phyloP scores from a whole-genome alignment of 225 moss, liverwort and hornwort species.

The Polytrichum formosum region DNA sequence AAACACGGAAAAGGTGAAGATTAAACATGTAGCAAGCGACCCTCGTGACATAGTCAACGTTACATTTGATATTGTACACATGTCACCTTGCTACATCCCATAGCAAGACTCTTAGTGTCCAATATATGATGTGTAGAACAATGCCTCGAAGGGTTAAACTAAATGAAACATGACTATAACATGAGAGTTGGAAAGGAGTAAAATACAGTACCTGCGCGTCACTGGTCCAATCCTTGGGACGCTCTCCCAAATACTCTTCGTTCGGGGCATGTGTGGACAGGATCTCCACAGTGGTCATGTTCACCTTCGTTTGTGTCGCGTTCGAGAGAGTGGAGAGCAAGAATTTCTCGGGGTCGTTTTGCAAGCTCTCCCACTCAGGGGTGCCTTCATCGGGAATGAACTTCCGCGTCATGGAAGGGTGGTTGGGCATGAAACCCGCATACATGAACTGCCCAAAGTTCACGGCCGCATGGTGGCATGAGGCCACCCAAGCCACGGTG shows the following conservation, averaged over 20 bases:
- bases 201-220: constrained; percentile 20
- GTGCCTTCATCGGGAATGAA: constrained; percentile 52
- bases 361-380: constrained; percentile 40
- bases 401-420: constrained; percentile 34
- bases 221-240: constrained; percentile 30
- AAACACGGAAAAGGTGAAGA: too few relatives aligned
- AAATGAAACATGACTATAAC: too few relatives aligned
- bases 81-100: too few relatives aligned
- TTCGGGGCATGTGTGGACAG: constrained; percentile 60
- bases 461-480: constrained; percentile 66
- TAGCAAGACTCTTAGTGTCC: too few relatives aligned
- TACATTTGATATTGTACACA: too few relatives aligned
- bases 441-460: constrained; percentile 81
- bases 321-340: constrained; percentile 34
- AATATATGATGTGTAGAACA: too few relatives aligned
- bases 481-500: constrained; percentile 63
- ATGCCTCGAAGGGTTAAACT: too few relatives aligned
- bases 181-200: too few relatives aligned
- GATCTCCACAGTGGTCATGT: constrained; percentile 60
- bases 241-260: constrained; percentile 60
- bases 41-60: too few relatives aligned
- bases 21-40: too few relatives aligned
- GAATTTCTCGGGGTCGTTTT: constrained; percentile 35
- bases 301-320: constrained; percentile 20
- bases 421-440: constrained; percentile 59